phyloP scores from a whole-genome alignment of 2,329 filamentous ascomycete genomes.

The Sordariomycetes sp. region DNA sequence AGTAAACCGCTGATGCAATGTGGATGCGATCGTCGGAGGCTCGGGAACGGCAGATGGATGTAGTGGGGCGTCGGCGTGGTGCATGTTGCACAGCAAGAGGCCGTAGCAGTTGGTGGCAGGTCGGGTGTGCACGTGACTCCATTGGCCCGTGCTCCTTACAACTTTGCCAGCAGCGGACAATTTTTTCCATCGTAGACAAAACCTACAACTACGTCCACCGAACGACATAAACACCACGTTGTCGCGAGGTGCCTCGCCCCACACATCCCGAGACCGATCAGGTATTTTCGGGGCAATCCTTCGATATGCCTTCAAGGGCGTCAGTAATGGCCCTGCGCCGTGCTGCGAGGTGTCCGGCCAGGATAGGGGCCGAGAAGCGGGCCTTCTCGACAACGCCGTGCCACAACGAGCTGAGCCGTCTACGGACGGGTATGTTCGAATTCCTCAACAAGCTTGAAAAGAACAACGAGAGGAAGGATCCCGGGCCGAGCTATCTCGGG shows the following conservation, averaged over 20 bases:
- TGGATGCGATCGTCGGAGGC: not conserved
- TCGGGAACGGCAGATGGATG: not conserved
- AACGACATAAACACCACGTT: not conserved
- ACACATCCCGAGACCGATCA: not conserved
- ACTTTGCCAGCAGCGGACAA: not conserved
- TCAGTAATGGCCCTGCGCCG: not conserved
- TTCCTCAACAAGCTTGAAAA: constrained; percentile 19
- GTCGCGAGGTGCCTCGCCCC: not conserved
- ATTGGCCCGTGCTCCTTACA: not conserved
- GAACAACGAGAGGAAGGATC: not conserved
- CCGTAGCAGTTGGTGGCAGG: too few species aligned
- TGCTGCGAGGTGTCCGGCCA: not conserved
- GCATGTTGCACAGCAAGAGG: too few species aligned
- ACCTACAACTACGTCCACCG: not conserved
- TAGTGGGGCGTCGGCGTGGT: not conserved
- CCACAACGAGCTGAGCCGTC: constrained; percentile 20
- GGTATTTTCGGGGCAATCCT: not conserved
- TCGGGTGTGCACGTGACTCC: not conserved
- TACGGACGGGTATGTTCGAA: constrained; percentile 21
- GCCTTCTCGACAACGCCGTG: constrained; percentile 25
- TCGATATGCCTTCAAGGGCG: not conserved
- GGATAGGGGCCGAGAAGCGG: constrained; percentile 8
- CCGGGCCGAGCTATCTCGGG: constrained; percentile 19
- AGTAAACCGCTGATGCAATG: too few species aligned
- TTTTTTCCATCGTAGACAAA: not conserved